These are phyloP conservation scores for Zygosaccharomyces pseudobailii DNA, from an alignment of 1,139 yeast genomes.

Conservation along the genomic window DNA sequence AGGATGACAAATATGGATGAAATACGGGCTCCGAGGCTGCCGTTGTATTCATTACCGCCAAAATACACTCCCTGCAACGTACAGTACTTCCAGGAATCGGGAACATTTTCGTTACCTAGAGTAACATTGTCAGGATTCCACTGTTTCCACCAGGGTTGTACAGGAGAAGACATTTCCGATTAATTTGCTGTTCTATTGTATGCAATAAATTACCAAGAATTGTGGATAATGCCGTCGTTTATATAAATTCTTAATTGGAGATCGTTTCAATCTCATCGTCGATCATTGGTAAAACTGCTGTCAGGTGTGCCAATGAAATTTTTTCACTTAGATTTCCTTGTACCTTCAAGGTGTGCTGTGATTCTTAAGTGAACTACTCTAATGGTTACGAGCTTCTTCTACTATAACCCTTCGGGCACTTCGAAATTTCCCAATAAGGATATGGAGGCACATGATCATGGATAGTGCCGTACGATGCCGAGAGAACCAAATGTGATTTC, in stretches of 20 bases:
- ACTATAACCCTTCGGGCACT: background rate
- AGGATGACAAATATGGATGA: constrained; percentile 68
- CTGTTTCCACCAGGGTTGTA: constrained; percentile 13
- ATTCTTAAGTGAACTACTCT: background rate
- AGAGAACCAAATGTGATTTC: too few relatives aligned
- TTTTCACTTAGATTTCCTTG: background rate
- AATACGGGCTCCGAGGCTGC: constrained; percentile 59
- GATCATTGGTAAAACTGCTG: background rate
- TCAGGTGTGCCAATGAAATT: background rate
- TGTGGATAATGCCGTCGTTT: background rate
- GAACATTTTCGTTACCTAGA: constrained; percentile 28
- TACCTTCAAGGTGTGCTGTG: background rate
- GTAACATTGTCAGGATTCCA: constrained; percentile 32
- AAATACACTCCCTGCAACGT: constrained; percentile 38
- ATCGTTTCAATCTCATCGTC: background rate
- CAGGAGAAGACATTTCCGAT: background rate
- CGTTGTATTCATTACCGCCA: constrained; percentile 41
- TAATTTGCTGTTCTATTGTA: background rate
- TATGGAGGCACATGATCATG: background rate
- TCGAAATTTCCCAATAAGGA: background rate
- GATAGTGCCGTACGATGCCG: background rate
- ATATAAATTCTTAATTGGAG: background rate
- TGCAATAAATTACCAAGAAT: background rate
- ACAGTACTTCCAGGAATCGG: constrained; percentile 38
- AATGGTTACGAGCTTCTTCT: background rate